Percentiles rank a stretch among this genome's conserved stretches.
Conservation (phyloP, 495 filamentous ascomycete genomes). For the Aspergillus carlsbadensis region DNA sequence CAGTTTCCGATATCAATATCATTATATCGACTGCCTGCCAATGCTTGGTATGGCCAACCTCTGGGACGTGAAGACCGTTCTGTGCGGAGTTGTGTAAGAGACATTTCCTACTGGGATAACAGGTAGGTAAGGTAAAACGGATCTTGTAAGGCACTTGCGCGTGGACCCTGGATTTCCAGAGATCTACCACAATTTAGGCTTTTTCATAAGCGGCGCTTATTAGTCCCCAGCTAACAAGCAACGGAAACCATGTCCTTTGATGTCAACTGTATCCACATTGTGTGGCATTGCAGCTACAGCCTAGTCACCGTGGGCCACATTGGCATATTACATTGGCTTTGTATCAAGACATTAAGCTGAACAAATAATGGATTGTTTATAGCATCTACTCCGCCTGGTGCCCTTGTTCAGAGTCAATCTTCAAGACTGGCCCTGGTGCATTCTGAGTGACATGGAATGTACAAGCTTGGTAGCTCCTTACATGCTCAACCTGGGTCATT, state of each 20-base stretch:
- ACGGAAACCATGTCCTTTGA: too few relatives aligned
- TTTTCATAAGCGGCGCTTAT: too few relatives aligned
- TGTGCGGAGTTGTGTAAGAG: background rate
- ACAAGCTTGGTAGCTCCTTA: too few relatives aligned
- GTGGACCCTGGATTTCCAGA: too few relatives aligned
- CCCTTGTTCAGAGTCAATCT: background rate
- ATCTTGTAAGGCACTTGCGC: too few relatives aligned
- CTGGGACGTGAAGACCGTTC: conserved; percentile 4
- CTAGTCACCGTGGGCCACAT: background rate
- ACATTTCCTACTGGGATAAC: too few relatives aligned
- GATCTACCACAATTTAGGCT: background rate
- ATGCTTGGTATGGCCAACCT: conserved; percentile 21
- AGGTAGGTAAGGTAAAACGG: background rate
- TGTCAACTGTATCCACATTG: conserved; percentile 2
- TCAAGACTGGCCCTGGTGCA: too few relatives aligned
- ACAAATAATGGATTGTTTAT: background rate
- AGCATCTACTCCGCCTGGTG: too few relatives aligned
- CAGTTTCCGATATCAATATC: conserved; percentile 26
- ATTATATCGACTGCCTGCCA: conserved; percentile 24
- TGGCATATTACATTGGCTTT: background rate
- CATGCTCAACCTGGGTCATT: too few relatives aligned
- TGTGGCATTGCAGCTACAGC: background rate
- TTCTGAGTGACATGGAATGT: too few relatives aligned
- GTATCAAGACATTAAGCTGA: background rate
- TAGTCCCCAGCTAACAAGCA: too few relatives aligned